phyloP scores from a whole-genome alignment of 2,329 filamentous ascomycete species.

The Epicoccum sorghinum region DNA sequence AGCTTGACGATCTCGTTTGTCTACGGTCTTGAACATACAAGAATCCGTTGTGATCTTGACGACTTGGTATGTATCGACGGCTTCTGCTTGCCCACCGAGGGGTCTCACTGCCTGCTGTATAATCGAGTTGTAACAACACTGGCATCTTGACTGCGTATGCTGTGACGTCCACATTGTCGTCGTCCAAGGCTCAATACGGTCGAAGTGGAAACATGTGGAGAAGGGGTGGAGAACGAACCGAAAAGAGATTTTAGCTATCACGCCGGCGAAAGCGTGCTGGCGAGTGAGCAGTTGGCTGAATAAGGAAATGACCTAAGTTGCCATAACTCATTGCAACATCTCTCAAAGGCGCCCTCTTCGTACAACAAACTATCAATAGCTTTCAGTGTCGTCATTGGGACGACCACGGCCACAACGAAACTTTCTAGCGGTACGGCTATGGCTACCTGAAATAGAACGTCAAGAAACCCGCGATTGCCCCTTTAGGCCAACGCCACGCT shows the following conservation, averaged over 20 bases:
- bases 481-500: slow-evolving; percentile 4
- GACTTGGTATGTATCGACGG: no score
- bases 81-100: no score
- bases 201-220: slow-evolving; percentile 11
- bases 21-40: not conserved
- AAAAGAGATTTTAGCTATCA: slow-evolving; percentile 7
- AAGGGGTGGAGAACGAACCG: slow-evolving; percentile 6
- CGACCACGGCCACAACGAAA: not conserved
- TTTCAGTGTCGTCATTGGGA: slow-evolving; percentile 4
- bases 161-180: slow-evolving; percentile 11
- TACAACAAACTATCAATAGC: slow-evolving; percentile 4
- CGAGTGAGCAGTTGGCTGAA: not conserved
- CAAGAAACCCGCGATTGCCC: not conserved
- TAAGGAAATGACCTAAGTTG: slow-evolving; percentile 7
- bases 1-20: not conserved
- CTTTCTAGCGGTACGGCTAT: slow-evolving; percentile 2
- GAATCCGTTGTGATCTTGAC: no score
- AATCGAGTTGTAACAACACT: not conserved
- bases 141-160: slow-evolving; percentile 8
- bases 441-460: slow-evolving; percentile 12
- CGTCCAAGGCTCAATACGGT: slow-evolving; percentile 4
- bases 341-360: not conserved
- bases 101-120: not conserved
- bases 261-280: slow-evolving; percentile 5
- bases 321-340: not conserved